Evolutionary conservation across 179 eudicot genomes (phyloP), one percentile per base, ranked within the genome.

Genomic region (Spinacia oleracea): DNA sequence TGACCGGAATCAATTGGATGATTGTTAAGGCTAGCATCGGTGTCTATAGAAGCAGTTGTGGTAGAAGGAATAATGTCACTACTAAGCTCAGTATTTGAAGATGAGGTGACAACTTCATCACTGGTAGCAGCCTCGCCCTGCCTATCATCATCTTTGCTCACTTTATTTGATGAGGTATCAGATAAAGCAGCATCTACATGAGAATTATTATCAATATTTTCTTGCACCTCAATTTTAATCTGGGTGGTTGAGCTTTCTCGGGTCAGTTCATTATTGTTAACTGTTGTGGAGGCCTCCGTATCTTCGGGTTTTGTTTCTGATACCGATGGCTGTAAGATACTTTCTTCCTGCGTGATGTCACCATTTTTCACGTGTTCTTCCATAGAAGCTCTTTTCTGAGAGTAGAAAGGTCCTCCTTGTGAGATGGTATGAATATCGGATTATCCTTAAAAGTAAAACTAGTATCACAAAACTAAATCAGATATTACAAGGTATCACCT

Each of bases 311-410:
- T 78, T 21, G 76, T 81, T 78, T 78, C 89, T 66, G 86, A 81
- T 66, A 76, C 72, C 77, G 85, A 72, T 70, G 86, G 81, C 63
- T 78, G 89, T 62, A 82, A 71, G 79, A 72, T 83, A 76, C 86
- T 81, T 62, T 86, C 81, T 63, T 87, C 89, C 65, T 55, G 78
- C 64, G 76, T 77, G 58, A 55, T 79, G 66, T 87, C 88, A 64
- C 59, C 48, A 68, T 81, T 63, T 78, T 77, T 74, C 76, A 75
- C 50, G 51, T 75, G 77, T 81, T 83, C 92, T 76, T 75, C 84
- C 29, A 83, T 75, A 58, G 87, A 67, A 72, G 80, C 79, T 86
- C 87, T 86, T 86, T 83, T 92, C 83, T 84, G 89, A 79, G 88
- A 86, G 89, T 88, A 84, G 51, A 82, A 82, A 85, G 59, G 80